A percentile compares a stretch with the other conserved stretches of the same genome.
Conservation (phyloP, 129 eudicot species). For the Lactuca sativa region DNA sequence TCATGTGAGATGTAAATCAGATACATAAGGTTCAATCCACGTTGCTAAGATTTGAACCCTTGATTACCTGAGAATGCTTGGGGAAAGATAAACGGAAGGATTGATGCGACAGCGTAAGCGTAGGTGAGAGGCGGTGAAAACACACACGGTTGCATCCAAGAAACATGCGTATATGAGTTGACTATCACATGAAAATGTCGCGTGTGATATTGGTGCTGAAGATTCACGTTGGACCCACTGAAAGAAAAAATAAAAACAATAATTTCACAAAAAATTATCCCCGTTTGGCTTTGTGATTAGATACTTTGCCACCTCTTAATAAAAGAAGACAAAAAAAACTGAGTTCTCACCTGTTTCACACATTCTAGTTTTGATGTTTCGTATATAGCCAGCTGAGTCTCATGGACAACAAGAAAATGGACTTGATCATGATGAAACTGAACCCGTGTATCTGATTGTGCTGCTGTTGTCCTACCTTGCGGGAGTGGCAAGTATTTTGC, state of each 20-base stretch:
- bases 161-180: conserved; percentile 87
- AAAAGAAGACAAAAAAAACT: neutral
- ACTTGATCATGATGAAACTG: conserved; percentile 94
- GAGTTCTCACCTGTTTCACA: conserved; percentile 64
- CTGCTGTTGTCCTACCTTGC: conserved; percentile 58
- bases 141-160: conserved; percentile 74
- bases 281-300: no score
- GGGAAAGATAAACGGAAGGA: conserved; percentile 74
- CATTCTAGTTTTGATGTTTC: conserved; percentile 84
- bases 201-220: conserved; percentile 82
- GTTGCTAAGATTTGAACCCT: no score
- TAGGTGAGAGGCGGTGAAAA: conserved; percentile 79
- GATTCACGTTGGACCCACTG: conserved; percentile 89
- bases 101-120: conserved; percentile 69
- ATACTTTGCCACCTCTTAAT: neutral
- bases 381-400: conserved; percentile 83
- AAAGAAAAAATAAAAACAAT: neutral
- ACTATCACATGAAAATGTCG: conserved; percentile 91
- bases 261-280: neutral
- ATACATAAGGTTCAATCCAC: no score
- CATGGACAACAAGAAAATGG: conserved; percentile 89
- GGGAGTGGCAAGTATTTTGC: conserved; percentile 71
- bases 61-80: conserved; percentile 22
- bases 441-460: conserved; percentile 85
- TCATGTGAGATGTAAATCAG: no score